Percentiles rank a stretch among this genome's conserved stretches.
These are phyloP conservation scores for Ormosia emarginata DNA, from an alignment of 306 rosid genomes.

Conservation along the genomic window DNA sequence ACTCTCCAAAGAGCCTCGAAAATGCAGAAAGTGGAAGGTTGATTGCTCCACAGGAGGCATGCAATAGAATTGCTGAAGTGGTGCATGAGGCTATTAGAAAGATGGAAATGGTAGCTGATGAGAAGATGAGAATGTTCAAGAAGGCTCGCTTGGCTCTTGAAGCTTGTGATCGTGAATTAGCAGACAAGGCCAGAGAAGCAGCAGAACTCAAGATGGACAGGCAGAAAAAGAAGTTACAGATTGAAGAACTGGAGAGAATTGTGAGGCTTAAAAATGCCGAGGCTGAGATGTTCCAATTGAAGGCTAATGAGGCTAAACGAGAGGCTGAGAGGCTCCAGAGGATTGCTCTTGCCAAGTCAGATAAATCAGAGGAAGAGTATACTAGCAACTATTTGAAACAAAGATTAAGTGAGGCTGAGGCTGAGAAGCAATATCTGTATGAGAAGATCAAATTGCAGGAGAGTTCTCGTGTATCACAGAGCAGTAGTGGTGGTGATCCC, in stretches of 20 bases:
- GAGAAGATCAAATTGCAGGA: slow-evolving; percentile 98
- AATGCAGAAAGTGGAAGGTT: slow-evolving; percentile 83
- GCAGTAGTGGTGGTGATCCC: slow-evolving; percentile 70
- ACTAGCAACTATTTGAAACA: slow-evolving; percentile 89
- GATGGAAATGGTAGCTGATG: slow-evolving; percentile 99
- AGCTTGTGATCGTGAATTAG: slow-evolving; percentile 81
- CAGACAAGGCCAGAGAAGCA: slow-evolving; percentile 85
- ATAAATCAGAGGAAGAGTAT: slow-evolving; percentile 95
- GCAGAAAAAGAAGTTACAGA: slow-evolving; percentile 81
- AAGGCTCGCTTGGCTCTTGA: slow-evolving; percentile 89
- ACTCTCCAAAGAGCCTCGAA: slow-evolving; percentile 70
- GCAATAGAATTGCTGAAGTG: slow-evolving; percentile 89
- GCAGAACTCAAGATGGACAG: slow-evolving; percentile 74
- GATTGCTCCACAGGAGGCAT: slow-evolving; percentile 95
- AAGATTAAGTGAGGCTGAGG: slow-evolving; percentile 86
- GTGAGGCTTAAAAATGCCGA: slow-evolving; percentile 94
- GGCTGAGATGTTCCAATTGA: slow-evolving; percentile 94
- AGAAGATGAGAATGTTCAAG: slow-evolving; percentile 93
- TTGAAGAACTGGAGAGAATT: slow-evolving; percentile 92
- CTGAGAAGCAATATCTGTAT: slow-evolving; percentile 91
- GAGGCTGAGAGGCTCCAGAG: slow-evolving; percentile 94
- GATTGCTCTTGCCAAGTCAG: slow-evolving; percentile 88
- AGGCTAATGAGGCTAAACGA: slow-evolving; percentile 93
- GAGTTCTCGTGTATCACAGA: slow-evolving; percentile 71
- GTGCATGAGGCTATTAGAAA: slow-evolving; percentile 91